These are phyloP conservation scores for Nepenthes mirabilis DNA, from an alignment of 148 eudicot species.

Conservation along the genomic window DNA sequence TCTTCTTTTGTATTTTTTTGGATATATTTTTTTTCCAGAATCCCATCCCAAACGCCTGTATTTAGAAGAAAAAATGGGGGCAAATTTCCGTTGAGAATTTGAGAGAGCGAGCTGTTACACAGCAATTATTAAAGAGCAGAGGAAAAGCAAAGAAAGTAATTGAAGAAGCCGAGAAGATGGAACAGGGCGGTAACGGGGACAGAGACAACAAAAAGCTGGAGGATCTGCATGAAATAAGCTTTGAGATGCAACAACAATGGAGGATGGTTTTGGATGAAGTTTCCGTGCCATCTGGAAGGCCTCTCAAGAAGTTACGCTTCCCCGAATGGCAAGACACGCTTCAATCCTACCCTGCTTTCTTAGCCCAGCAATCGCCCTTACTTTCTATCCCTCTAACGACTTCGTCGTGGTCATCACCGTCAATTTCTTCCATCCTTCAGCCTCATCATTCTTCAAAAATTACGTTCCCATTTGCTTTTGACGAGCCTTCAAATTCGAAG, in stretches of 20 bases:
- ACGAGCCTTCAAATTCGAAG: slow-evolving; percentile 22
- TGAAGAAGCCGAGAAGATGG: slow-evolving; percentile 16
- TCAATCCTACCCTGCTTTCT: slow-evolving; percentile 9
- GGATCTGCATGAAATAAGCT: background rate
- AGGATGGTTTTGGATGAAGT: slow-evolving; percentile 41
- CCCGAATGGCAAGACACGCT: slow-evolving; percentile 33
- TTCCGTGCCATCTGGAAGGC: slow-evolving; percentile 31
- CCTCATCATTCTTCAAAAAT: slow-evolving; percentile 13
- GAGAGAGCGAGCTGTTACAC: slow-evolving; percentile 22
- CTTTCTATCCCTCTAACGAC: background rate
- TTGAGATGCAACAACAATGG: slow-evolving; percentile 25
- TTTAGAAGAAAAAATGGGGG: background rate
- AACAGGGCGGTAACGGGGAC: background rate
- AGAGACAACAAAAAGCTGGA: slow-evolving; percentile 1
- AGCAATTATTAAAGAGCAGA: slow-evolving; percentile 7
- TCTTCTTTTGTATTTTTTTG: background rate
- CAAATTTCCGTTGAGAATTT: background rate
- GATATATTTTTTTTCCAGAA: background rate
- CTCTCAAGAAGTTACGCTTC: slow-evolving; percentile 45
- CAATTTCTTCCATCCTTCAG: too few relatives aligned
- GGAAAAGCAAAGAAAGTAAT: slow-evolving; percentile 14
- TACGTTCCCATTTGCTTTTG: slow-evolving; percentile 58
- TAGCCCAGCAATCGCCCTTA: slow-evolving; percentile 4
- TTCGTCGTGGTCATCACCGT: background rate
- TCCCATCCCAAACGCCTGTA: background rate